phyloP scores from a whole-genome alignment of 352 stramenopile species.

The Phytophthora tubulina region DNA sequence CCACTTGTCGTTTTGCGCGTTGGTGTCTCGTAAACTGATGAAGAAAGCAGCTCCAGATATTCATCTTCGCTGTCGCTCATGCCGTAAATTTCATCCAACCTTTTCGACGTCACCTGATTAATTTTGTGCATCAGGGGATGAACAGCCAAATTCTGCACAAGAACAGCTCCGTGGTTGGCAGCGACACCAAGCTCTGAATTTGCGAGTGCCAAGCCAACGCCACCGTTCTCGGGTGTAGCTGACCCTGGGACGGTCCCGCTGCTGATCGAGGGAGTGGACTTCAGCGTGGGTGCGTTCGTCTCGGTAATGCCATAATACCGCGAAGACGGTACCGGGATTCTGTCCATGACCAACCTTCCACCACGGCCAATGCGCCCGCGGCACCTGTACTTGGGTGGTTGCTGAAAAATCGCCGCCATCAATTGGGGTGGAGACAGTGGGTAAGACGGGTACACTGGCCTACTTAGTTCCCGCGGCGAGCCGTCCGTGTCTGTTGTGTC shows the following conservation, averaged over 20 bases:
- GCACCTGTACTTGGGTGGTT: slow-evolving; percentile 77
- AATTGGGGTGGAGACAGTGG: slow-evolving; percentile 67
- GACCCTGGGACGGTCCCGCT: neutral
- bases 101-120: slow-evolving; percentile 59
- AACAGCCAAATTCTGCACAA: slow-evolving; percentile 75
- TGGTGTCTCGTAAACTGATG: slow-evolving; percentile 58
- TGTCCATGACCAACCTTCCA: slow-evolving; percentile 78
- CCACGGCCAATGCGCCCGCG: slow-evolving; percentile 78
- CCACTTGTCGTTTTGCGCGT: slow-evolving; percentile 48
- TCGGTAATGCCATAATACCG: slow-evolving; percentile 68
- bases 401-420: slow-evolving; percentile 74
- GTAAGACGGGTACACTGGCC: slow-evolving; percentile 71
- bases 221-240: slow-evolving; percentile 16
- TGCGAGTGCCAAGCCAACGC: slow-evolving; percentile 3
- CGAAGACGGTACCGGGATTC: slow-evolving; percentile 64
- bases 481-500: slow-evolving; percentile 44
- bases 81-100: slow-evolving; percentile 81
- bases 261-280: slow-evolving; percentile 17
- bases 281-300: slow-evolving; percentile 54
- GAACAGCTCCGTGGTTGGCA: slow-evolving; percentile 58
- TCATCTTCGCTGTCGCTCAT: slow-evolving; percentile 91
- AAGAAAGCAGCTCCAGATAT: slow-evolving; percentile 67
- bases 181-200: slow-evolving; percentile 28
- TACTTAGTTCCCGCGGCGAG: slow-evolving; percentile 31
- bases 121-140: slow-evolving; percentile 61